These are phyloP conservation scores for Vitis hybrid DNA, from an alignment of 177 flowering plant species.

Conservation along the genomic window DNA sequence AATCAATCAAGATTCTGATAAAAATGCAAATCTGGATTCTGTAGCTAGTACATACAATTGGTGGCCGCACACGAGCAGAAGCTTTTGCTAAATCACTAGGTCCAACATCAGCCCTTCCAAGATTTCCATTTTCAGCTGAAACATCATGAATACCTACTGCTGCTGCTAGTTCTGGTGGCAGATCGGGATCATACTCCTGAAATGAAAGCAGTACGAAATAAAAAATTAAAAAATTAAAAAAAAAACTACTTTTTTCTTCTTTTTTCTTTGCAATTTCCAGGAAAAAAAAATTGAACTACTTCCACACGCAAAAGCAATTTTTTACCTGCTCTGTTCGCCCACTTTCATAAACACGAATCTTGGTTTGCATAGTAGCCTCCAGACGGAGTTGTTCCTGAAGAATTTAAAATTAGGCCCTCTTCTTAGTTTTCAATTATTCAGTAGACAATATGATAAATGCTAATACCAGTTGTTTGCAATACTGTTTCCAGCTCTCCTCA, in stretches of 20 bases:
- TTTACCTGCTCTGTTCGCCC: constrained; percentile 93
- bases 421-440: not conserved
- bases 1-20: not conserved
- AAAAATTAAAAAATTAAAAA: too few species aligned
- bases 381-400: constrained; percentile 86
- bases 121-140: constrained; percentile 32
- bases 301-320: not conserved
- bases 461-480: constrained; percentile 87
- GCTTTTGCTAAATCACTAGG: constrained; percentile 36
- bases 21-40: not conserved
- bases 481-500: constrained; percentile 93
- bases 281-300: not conserved
- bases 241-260: not conserved
- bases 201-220: not conserved
- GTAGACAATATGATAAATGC: not conserved
- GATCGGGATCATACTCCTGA: constrained; percentile 52
- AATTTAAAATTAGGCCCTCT: constrained; percentile 10
- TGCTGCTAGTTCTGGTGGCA: constrained; percentile 53
- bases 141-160: constrained; percentile 40
- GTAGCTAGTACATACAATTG: constrained; percentile 27
- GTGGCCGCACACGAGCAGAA: constrained; percentile 34
- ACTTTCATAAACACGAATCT: constrained; percentile 93
- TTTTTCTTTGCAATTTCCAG: too few species aligned
- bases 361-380: constrained; percentile 97
- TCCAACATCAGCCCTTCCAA: constrained; percentile 28